phyloP scores from a whole-genome alignment of 495 filamentous ascomycete genomes.

The Penicillium steckii region DNA sequence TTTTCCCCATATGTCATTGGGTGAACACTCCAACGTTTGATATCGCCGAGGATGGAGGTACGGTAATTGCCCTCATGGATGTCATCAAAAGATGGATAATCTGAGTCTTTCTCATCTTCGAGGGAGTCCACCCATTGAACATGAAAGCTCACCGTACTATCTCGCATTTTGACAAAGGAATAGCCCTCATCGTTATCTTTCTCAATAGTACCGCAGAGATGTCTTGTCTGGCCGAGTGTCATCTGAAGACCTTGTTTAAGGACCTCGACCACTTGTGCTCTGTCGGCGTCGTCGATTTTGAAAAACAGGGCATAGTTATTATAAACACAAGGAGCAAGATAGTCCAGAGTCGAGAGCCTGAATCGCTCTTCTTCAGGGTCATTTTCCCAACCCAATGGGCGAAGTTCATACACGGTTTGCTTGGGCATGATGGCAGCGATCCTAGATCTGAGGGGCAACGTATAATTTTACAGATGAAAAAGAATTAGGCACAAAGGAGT shows the following conservation, averaged over 20 bases:
- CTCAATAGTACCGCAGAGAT: slow-evolving; percentile 45
- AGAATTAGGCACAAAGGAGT: too few relatives aligned
- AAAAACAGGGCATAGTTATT: slow-evolving; percentile 40
- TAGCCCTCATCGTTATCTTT: slow-evolving; percentile 31
- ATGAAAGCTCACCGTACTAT: slow-evolving; percentile 38
- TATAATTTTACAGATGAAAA: too few relatives aligned
- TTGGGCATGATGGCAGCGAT: slow-evolving; percentile 16
- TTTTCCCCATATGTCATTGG: slow-evolving; percentile 45
- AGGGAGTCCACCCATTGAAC: slow-evolving; percentile 40
- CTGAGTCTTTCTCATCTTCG: slow-evolving; percentile 22
- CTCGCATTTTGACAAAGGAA: slow-evolving; percentile 40
- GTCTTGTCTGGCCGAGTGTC: slow-evolving; percentile 40
- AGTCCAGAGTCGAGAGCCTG: slow-evolving; percentile 22
- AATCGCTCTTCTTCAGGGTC: slow-evolving; percentile 22
- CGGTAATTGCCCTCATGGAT: slow-evolving; percentile 13
- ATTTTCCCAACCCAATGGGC: slow-evolving; percentile 18
- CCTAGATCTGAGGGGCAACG: too few relatives aligned
- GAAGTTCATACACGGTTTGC: slow-evolving; percentile 6
- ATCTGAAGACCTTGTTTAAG: slow-evolving; percentile 35
- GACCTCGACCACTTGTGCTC: slow-evolving; percentile 18
- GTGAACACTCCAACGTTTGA: slow-evolving; percentile 25
- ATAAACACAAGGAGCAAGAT: slow-evolving; percentile 16
- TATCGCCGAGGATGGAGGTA: slow-evolving; percentile 22
- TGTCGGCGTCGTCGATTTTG: slow-evolving; percentile 31
- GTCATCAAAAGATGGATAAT: slow-evolving; percentile 19